Evolutionary conservation across 768 basidiomycete genomes (phyloP).

Genomic region (Pholiota microspora): DNA sequence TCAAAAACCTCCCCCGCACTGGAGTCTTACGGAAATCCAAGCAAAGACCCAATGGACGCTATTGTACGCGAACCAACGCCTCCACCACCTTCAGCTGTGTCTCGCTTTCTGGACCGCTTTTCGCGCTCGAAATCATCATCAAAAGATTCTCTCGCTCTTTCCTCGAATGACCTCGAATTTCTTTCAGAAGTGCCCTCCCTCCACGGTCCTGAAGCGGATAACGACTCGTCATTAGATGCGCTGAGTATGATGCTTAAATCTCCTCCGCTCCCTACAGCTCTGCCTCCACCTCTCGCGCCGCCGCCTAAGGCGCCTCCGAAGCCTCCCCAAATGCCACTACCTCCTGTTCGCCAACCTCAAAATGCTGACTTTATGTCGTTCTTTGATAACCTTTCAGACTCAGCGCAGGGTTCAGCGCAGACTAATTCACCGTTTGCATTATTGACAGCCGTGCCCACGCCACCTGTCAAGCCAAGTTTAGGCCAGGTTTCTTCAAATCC

Average conservation of each 20-base stretch:
- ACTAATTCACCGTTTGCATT: conserved; percentile 3
- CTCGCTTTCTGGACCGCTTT: conserved; percentile 80
- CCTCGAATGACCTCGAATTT: conserved; percentile 80
- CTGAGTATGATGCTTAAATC: conserved; percentile 42
- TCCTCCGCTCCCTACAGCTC: conserved; percentile 36
- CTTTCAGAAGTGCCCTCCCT: conserved; percentile 68
- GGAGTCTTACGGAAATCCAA: conserved; percentile 2
- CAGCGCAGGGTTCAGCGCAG: conserved; percentile 5
- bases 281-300: conserved; percentile 48
- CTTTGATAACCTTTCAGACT: conserved; percentile 16
- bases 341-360: neutral
- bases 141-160: conserved; percentile 65
- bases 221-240: conserved; percentile 31
- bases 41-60: conserved; percentile 13
- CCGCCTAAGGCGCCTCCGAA: conserved; percentile 37
- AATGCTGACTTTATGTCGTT: conserved; percentile 27
- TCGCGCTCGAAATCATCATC: conserved; percentile 38
- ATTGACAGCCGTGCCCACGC: conserved; percentile 12
- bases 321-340: conserved; percentile 13
- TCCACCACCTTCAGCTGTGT: conserved; percentile 64
- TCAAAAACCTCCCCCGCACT: neutral
- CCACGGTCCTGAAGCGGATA: conserved; percentile 39
- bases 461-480: conserved; percentile 13
- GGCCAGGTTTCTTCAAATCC: neutral
- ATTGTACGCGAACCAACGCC: conserved; percentile 24